Percentiles rank a stretch among this genome's conserved stretches.
phyloP scores from a whole-genome alignment of 257 asterid genomes.

The Coffea eugenioides region DNA sequence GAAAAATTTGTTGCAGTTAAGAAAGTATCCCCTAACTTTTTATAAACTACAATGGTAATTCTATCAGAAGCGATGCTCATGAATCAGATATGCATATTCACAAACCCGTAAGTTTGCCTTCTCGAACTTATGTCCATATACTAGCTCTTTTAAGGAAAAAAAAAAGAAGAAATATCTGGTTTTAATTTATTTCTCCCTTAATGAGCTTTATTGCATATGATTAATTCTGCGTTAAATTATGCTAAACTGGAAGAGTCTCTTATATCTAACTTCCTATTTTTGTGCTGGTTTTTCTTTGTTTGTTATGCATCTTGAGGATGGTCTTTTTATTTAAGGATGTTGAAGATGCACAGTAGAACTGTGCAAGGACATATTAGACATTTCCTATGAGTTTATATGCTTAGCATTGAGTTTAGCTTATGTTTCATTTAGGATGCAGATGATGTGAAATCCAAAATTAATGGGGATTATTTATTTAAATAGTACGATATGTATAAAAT shows the following conservation, averaged over 20 bases:
- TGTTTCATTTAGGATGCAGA: not conserved
- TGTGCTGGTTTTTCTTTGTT: not conserved
- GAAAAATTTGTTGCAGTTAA: constrained; percentile 54
- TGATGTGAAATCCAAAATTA: not conserved
- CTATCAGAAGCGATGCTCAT: constrained; percentile 85
- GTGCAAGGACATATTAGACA: too few relatives aligned
- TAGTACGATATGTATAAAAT: not conserved
- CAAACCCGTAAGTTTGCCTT: constrained; percentile 68
- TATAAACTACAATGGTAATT: constrained; percentile 91
- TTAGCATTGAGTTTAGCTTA: not conserved
- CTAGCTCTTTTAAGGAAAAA: too few relatives aligned
- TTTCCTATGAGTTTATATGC: not conserved
- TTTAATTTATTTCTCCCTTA: too few relatives aligned
- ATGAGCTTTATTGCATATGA: not conserved
- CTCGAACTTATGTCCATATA: too few relatives aligned
- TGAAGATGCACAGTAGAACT: not conserved
- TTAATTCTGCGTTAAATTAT: not conserved
- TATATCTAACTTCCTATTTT: not conserved
- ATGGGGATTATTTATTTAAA: not conserved
- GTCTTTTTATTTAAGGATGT: not conserved
- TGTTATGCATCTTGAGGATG: not conserved
- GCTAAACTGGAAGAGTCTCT: not conserved
- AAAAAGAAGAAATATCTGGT: too few relatives aligned
- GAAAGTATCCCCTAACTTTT: constrained; percentile 83
- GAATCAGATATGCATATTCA: constrained; percentile 90